Evolutionary conservation across 208 protist species (phyloP), one percentile per base, ranked within the genome.

Genomic region (Leishmania lainsoni): DNA sequence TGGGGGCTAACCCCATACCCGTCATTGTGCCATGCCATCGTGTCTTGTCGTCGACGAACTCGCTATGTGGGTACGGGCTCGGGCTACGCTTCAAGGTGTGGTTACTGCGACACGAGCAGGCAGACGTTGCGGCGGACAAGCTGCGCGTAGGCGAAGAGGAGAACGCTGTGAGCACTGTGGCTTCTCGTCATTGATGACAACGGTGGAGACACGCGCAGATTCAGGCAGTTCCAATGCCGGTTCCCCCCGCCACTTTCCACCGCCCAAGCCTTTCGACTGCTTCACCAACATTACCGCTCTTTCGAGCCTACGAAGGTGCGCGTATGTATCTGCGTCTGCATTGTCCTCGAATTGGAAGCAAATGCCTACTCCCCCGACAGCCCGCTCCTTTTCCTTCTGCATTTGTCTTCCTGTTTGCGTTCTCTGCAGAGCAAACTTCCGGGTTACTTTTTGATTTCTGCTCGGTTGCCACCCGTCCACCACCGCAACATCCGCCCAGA

Each of bases 1-100:
- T 96, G 90, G 75, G 80, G 8, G 74, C 56, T 32, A 96, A 96
- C 79, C 91, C 91, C 6, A 79, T 92, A 68, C 86, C 85, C 9
- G 65, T 95, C 3, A 79, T 95, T 35, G 80, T 96, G 35, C 93
- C 93, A 8, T 96, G 93, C 77, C 93, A 96, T 66, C 93, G 93
- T 54, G 93, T 96, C 48, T 58, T 96, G 49, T 84, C 84, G 39
- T 85, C 91, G 22, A 89, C 79, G 35, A 45, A 73, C 45, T 82
- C 84, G 8, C 75, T 95, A 63, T 84, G 85, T 59, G 93, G 93
- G 20, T 96, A 93, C 83, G 85, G 89, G 39, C 78, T 84, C 32
- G 91, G 90, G 0, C 81, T 93, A 6, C 88, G 86, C 68, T 87
- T 77, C 66, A 95, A 96, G 80, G 91, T 87, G 85, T 94, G 88